Evolutionary conservation across 768 basidiomycete genomes (phyloP), one percentile per base, ranked within the genome.

Genomic region (Harrya chromipes): DNA sequence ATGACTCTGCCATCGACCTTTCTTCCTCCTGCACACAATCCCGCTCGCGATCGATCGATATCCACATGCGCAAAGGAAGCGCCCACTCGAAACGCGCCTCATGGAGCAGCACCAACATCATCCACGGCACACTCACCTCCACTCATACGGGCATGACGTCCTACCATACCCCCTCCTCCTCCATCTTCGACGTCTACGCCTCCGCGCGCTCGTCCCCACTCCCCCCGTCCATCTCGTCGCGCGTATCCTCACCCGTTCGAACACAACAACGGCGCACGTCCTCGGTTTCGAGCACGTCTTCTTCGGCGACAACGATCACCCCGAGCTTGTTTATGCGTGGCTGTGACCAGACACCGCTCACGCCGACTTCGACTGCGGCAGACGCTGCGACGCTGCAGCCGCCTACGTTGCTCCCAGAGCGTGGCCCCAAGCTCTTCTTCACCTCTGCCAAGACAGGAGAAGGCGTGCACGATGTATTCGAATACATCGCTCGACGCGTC

Each of bases 81-180:
- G 26, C 29, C 21, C 65, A 67, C 29, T 70, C 70, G 27, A 72
- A 74, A 49, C 74, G 74, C 4, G 72, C 72, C 47, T 81, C 82
- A 7, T 74, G 72, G 46, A 72, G 73, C 26, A 71, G 74, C 49
- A 72, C 76, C 10, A 60, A 66, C 44, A 56, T 67, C 49, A 67
- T 70, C 49, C 62, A 71, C 17, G 77, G 80, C 27, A 85, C 84
- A 2, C 65, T 83, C 53, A 74, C 78, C 33, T 83, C 82, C 19
- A 75, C 78, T 6, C 77, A 75, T 43, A 83, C 84, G 0, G 75
- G 76, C 2, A 61, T 81, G 4, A 81, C 84, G 1, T 73, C 82
- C 36, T 91, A 85, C 66, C 85, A 89, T 65, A 91, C 90, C 0
- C 87, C 90, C 7, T 80, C 84, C 0, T 90, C 89, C 0, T 89